Evolutionary conservation across 805 yeast species (phyloP).

Genomic region (Zygosaccharomyces rouxii): DNA sequence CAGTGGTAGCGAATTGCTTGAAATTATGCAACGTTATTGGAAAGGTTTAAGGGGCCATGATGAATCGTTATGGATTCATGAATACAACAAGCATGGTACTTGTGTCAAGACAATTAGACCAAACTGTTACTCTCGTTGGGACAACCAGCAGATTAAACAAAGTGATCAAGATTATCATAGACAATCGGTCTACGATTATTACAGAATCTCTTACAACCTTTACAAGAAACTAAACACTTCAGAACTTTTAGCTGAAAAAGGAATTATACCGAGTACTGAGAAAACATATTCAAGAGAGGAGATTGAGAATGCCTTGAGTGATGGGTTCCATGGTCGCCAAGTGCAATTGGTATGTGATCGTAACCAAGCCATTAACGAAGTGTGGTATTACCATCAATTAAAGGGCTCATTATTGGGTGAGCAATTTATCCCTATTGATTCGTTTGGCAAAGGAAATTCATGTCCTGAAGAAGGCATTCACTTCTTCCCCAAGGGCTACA

Average conservation of each 20-base stretch:
- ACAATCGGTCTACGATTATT: conserved; percentile 63
- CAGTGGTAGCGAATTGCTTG: conserved; percentile 49
- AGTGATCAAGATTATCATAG: conserved; percentile 17
- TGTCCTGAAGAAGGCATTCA: conserved; percentile 71
- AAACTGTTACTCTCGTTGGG: conserved; percentile 52
- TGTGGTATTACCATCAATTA: conserved; percentile 77
- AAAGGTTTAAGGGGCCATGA: conserved; percentile 67
- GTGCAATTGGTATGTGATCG: conserved; percentile 62
- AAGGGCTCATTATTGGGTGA: conserved; percentile 69
- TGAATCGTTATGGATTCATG: conserved; percentile 78
- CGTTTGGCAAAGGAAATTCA: conserved; percentile 42
- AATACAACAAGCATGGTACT: conserved; percentile 91
- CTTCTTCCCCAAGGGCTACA: conserved; percentile 62
- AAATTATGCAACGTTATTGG: conserved; percentile 62
- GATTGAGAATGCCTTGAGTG: conserved; percentile 48
- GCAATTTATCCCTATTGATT: conserved; percentile 58
- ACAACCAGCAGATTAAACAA: conserved; percentile 7
- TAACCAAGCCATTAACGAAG: conserved; percentile 41
- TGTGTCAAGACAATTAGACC: conserved; percentile 80
- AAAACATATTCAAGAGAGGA: conserved; percentile 54
- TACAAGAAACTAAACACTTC: conserved; percentile 62
- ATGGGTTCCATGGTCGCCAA: conserved; percentile 46
- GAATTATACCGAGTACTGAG: conserved; percentile 61
- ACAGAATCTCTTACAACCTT: conserved; percentile 52
- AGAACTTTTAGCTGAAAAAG: conserved; percentile 58